Evolutionary conservation across 176 grass and related monocot species (phyloP).

Genomic region (Oryza coarctata): DNA sequence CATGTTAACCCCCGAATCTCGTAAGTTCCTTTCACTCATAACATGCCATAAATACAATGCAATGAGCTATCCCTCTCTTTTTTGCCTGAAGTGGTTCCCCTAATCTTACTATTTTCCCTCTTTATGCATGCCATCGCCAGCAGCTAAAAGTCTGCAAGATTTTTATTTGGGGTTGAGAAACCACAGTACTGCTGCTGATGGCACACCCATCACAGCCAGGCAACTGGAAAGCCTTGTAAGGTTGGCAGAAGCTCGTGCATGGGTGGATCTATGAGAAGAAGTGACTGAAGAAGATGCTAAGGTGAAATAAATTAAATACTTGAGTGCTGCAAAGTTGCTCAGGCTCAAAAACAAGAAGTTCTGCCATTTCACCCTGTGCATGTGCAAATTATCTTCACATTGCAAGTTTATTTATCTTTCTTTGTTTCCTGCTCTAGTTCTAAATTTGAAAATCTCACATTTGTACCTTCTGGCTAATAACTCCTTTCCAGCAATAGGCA

Average conservation of each 20-base stretch:
- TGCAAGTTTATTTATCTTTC: background rate
- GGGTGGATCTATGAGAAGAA: slow-evolving; percentile 90
- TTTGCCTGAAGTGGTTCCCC: background rate
- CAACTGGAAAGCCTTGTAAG: slow-evolving; percentile 93
- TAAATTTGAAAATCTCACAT: slow-evolving; percentile 11
- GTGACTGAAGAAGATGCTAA: slow-evolving; percentile 72
- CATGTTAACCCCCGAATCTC: slow-evolving; percentile 63
- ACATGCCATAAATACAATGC: background rate
- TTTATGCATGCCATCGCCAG: slow-evolving; percentile 61
- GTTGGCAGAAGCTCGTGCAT: slow-evolving; percentile 90
- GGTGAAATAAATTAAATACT: slow-evolving; percentile 35
- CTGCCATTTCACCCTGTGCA: background rate
- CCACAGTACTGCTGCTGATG: slow-evolving; percentile 58
- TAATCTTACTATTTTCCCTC: slow-evolving; percentile 7
- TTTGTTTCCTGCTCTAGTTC: background rate
- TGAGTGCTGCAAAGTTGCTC: slow-evolving; percentile 42
- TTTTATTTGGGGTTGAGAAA: slow-evolving; percentile 75
- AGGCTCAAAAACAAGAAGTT: background rate
- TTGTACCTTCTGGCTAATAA: background rate
- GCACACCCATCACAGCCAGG: slow-evolving; percentile 88
- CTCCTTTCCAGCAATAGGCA: background rate
- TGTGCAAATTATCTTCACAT: slow-evolving; percentile 4
- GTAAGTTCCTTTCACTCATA: background rate
- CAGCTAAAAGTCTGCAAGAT: slow-evolving; percentile 44
- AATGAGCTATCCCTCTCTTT: background rate